A percentile compares a stretch with the other conserved stretches of the same genome.
phyloP scores from a whole-genome alignment of 257 asterid species.

The Nyctanthes arbortristis region DNA sequence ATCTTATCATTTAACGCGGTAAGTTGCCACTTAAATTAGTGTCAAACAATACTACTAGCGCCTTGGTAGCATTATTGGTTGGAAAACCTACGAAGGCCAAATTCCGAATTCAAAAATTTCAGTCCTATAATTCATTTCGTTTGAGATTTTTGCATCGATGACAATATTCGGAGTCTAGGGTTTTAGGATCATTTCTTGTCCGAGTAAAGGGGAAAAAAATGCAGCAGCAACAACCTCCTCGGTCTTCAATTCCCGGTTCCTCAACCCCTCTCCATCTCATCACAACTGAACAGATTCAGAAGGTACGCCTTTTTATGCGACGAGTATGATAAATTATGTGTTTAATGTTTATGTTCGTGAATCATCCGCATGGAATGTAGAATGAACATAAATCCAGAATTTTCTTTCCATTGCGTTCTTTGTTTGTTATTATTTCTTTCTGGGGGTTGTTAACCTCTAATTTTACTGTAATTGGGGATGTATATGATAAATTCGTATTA shows the following conservation, averaged over 20 bases:
- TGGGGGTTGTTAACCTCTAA: neutral
- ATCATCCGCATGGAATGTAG: neutral
- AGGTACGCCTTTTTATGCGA: conserved; percentile 45
- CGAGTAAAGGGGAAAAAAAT: too few species aligned
- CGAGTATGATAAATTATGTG: too few species aligned
- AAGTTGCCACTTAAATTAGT: too few species aligned
- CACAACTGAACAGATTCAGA: conserved; percentile 97
- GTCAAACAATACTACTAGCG: too few species aligned
- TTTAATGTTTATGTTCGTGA: neutral
- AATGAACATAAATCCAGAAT: neutral
- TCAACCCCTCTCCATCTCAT: conserved; percentile 63
- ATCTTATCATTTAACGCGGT: too few species aligned
- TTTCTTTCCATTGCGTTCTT: neutral
- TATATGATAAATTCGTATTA: neutral
- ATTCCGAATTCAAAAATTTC: too few species aligned
- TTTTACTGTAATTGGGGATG: neutral
- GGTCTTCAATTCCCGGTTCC: conserved; percentile 51
- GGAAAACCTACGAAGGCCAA: too few species aligned
- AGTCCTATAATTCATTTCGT: too few species aligned
- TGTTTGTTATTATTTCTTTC: neutral
- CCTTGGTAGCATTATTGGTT: too few species aligned
- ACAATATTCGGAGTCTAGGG: neutral
- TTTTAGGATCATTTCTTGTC: neutral
- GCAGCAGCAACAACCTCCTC: conserved; percentile 42
- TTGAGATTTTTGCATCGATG: too few species aligned